Conservation (phyloP, 805 yeast species). For the Wickerhamiella domercqiae region DNA sequence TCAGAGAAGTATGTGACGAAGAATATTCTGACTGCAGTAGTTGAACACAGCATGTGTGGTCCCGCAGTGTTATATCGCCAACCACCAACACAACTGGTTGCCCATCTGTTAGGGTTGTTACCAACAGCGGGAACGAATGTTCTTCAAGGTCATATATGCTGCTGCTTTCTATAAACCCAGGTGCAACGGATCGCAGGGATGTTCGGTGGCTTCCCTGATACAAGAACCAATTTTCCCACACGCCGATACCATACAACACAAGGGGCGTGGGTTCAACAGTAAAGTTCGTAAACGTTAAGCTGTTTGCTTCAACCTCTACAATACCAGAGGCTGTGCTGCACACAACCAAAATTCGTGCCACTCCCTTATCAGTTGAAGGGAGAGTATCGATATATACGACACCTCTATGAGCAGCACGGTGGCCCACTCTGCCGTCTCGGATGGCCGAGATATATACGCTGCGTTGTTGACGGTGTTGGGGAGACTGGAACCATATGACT, state of each 20-base stretch:
- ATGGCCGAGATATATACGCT: no score
- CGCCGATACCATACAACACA: neutral
- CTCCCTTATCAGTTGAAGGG: neutral
- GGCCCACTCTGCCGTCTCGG: no score
- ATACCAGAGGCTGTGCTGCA: neutral
- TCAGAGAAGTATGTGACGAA: neutral
- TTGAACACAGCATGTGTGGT: neutral
- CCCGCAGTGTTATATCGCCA: neutral
- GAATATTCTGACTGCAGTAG: neutral
- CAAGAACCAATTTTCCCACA: neutral
- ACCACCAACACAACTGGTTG: neutral
- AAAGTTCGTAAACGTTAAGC: neutral
- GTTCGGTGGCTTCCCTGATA: neutral
- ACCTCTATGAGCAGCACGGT: no score
- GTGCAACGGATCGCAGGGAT: neutral
- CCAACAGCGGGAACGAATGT: neutral
- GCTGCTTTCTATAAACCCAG: neutral
- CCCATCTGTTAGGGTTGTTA: neutral
- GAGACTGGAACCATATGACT: no score
- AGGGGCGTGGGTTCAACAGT: neutral
- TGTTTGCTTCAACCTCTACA: neutral
- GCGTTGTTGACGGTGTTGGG: no score
- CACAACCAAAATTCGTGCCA: neutral
- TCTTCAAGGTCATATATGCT: neutral
- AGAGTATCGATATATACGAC: neutral